Evolutionary conservation across 345 rosid genomes (phyloP), one percentile per base, ranked within the genome.

Genomic region (Camelina sativa): DNA sequence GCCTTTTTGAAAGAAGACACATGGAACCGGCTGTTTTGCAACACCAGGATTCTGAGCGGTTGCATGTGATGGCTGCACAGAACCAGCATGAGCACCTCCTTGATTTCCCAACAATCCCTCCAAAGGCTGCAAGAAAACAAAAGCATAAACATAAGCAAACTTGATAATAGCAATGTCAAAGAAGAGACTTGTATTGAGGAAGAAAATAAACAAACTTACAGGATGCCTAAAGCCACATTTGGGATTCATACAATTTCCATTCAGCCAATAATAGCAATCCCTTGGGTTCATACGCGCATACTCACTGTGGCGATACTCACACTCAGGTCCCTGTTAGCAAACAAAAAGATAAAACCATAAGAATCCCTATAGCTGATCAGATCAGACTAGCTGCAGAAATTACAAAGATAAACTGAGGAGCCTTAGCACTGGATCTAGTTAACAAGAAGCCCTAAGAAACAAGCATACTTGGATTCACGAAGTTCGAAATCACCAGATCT

Each of bases 301-400:
- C 72, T 94, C 98, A 72, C 98, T 94, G 71, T 94, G 97, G 12
- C 98, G 98, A 79, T 94, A 94, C 83, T 94, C 98, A 34, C 98
- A 92, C 69, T 94, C 98, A 43, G 76, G 79, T 80, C 97, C 98
- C 98, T 94, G 81, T 63, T n/a, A 32, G 38, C 20, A 72, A 51
- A 19, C 6, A 25, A 52, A 7, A 50, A 69, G 23, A 48, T 71
- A 32, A 6, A 5, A 25, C 47, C 64, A 57, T 40, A 64, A 48
- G 68, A 16, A 51, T 30, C 69, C 69, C 9, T 10, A 1, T 16
- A 10, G 20, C 35, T 22, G 17, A 38, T 58, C 11, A 6, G 35
- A 25, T 25, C 28, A 50, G 46, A 41, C 15, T 41, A 41, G 6
- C 46, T 41, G 50, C 50, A 44, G 50, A 44, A 44, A 44, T 7